These are phyloP conservation scores for Rosa rugosa DNA, from an alignment of 306 rosid genomes.

Conservation along the genomic window DNA sequence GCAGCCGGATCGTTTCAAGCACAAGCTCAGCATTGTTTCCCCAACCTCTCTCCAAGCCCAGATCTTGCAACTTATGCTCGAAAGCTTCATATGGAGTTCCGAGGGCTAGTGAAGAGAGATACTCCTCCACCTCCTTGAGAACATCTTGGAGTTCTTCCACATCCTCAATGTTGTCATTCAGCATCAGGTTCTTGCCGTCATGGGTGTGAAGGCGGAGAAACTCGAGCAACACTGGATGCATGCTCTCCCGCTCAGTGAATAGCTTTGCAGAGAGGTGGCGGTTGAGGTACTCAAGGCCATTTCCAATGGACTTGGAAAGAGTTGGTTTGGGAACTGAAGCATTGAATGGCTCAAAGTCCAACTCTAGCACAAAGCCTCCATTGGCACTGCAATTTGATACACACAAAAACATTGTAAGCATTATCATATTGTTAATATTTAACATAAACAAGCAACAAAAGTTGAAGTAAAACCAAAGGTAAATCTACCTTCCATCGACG, in stretches of 20 bases:
- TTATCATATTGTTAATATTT: background rate
- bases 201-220: conserved; percentile 86
- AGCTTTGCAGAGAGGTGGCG: conserved; percentile 96
- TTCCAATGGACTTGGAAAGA: conserved; percentile 88
- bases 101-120: conserved; percentile 45
- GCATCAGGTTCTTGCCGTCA: conserved; percentile 85
- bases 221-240: conserved; percentile 72
- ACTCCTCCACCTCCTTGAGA: conserved; percentile 82
- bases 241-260: conserved; percentile 91
- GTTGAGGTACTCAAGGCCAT: conserved; percentile 90
- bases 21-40: conserved; percentile 86
- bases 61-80: conserved; percentile 74
- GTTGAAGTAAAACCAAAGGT: background rate
- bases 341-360: conserved; percentile 88
- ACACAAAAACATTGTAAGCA: background rate
- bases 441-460: background rate
- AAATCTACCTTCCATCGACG: conserved; percentile 75
- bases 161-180: conserved; percentile 80
- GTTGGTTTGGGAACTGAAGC: conserved; percentile 88
- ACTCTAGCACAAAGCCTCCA: conserved; percentile 85
- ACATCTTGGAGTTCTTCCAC: conserved; percentile 68
- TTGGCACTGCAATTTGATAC: conserved; percentile 45
- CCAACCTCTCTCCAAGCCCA: conserved; percentile 98
- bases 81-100: conserved; percentile 63
- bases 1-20: conserved; percentile 74